phyloP scores from a whole-genome alignment of 1,284 basidiomycete species.

The Microbotryum intermedium region DNA sequence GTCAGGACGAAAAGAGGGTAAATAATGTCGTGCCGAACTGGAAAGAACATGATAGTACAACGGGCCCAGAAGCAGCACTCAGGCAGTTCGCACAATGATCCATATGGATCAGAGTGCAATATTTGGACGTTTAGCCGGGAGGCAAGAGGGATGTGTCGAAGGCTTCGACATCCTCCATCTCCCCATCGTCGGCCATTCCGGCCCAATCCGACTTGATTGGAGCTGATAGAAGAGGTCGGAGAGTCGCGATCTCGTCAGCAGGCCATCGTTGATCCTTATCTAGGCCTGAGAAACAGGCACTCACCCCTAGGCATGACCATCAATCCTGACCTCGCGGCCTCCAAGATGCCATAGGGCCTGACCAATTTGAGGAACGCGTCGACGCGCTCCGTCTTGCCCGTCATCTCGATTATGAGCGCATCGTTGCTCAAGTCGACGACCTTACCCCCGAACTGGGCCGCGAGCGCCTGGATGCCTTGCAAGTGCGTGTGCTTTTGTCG shows the following conservation, averaged over 20 bases:
- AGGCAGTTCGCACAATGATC: too few species aligned
- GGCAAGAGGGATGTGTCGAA: conserved; percentile 82
- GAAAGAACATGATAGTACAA: too few species aligned
- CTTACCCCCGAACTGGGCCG: conserved; percentile 81
- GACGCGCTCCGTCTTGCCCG: conserved; percentile 81
- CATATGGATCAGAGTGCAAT: too few species aligned
- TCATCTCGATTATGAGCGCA: conserved; percentile 88
- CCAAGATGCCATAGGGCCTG: conserved; percentile 90
- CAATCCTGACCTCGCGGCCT: conserved; percentile 80
- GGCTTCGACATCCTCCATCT: conserved; percentile 46
- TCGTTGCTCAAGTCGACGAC: conserved; percentile 93
- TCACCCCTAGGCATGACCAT: conserved; percentile 82
- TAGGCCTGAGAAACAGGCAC: background rate
- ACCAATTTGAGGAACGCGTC: conserved; percentile 88
- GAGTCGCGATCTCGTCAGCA: background rate
- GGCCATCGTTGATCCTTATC: background rate
- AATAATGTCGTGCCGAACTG: too few species aligned
- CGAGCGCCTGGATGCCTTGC: conserved; percentile 72
- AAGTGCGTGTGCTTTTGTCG: conserved; percentile 84
- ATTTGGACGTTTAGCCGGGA: conserved; percentile 55
- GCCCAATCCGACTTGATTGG: conserved; percentile 63
- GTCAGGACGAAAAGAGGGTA: too few species aligned
- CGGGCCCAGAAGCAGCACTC: too few species aligned
- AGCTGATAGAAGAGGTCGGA: conserved; percentile 41
- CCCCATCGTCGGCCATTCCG: conserved; percentile 47